Evolutionary conservation across 1,139 yeast species (phyloP), one percentile per base, ranked within the genome.

Genomic region (Suhomyces bolitotheri): DNA sequence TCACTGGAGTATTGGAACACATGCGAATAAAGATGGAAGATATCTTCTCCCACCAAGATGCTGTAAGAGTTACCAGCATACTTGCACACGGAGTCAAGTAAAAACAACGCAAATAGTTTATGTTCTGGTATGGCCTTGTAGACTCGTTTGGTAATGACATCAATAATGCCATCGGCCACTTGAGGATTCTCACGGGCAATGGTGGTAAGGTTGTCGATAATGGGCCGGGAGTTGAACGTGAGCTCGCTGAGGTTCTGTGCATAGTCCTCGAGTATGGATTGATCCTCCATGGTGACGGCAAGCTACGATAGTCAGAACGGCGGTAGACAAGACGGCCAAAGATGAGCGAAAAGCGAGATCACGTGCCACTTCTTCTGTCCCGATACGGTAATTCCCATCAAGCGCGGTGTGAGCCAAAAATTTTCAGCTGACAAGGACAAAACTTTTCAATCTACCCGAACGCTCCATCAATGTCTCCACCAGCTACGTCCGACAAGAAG

Each of bases 41-140:
- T 66, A 34, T 80, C 82, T 34, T 64, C 76, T 5, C 89, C 84
- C 54, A 90, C 80, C 41, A 84, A 62, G 8, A 80, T 71, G 22
- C 89, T 86, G 56, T 90, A 92, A 1, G 97, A 97, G 42, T 80
- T 76, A 5, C 97, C 97, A 15, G 88, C 82, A 49, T 82, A 86
- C 60, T 92, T 92, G 61, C 95, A 85, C 30, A 92, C 84, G n/a
- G 97, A 89, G 58, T 92, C 98, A 39, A 92, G 64, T 32, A 90
- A 71, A 56, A 90, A 92, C 46, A 92, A 71, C 4, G 94, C 80
- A 51, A 78, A 92, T 36, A 92, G 71, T 60, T 92, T 92, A 49
- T 87, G 90, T 14, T 77, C 76, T 2, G 97, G 97, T 4, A 86
- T 58, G 38, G 65, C 58, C 39, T 60, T 61, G 56, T 71, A 57